Evolutionary conservation across 441 rosid genomes (phyloP).

Genomic region (Theobroma grandiflorum): DNA sequence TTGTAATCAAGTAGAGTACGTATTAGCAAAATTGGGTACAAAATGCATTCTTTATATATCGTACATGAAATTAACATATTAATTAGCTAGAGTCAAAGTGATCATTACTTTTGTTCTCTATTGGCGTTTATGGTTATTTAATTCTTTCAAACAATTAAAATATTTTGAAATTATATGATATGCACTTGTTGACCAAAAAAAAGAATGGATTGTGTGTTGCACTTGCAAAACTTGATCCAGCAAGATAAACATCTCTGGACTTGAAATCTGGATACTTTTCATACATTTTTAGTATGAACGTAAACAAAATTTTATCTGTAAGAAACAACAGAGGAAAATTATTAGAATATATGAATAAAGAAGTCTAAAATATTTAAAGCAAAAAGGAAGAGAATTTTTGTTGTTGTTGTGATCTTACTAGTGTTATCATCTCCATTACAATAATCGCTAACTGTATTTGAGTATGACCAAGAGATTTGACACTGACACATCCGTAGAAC

Average conservation of each 20-base stretch:
- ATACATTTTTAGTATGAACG: slow-evolving; percentile 1
- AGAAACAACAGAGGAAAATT: neutral
- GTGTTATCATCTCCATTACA: slow-evolving; percentile 1
- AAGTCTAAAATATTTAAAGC: neutral
- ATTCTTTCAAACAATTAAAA: too few species aligned
- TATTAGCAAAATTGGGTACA: neutral
- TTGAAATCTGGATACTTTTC: slow-evolving; percentile 16
- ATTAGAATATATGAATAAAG: neutral
- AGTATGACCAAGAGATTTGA: slow-evolving; percentile 22
- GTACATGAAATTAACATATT: too few species aligned
- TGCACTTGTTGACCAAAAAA: neutral
- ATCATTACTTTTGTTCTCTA: too few species aligned
- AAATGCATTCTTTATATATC: neutral
- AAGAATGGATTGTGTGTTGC: neutral
- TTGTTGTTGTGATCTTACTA: neutral
- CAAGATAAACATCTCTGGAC: slow-evolving; percentile 4
- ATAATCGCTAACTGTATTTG: neutral
- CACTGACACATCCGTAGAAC: neutral
- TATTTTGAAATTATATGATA: too few species aligned
- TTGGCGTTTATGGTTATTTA: too few species aligned
- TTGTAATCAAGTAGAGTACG: neutral
- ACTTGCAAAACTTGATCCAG: slow-evolving; percentile 18
- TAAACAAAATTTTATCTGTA: neutral
- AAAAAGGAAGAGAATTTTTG: neutral
- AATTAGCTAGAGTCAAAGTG: too few species aligned